These are phyloP conservation scores for Torulaspora indica DNA, from an alignment of 805 yeast genomes.

Conservation along the genomic window DNA sequence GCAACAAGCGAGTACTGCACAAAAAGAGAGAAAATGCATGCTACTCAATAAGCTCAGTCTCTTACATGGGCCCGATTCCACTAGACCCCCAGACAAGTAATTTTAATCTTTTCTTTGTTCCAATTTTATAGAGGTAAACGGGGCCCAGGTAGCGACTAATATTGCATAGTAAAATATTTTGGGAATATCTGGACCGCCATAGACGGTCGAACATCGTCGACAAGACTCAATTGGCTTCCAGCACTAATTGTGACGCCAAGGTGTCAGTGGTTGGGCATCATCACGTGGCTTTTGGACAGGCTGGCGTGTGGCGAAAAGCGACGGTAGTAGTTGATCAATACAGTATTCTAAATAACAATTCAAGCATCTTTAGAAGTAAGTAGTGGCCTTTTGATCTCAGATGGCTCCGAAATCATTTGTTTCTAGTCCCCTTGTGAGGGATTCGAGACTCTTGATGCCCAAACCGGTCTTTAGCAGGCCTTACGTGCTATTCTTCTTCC, in stretches of 20 bases:
- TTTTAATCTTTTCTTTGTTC: neutral
- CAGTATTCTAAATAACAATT: neutral
- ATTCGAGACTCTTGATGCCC: conserved; percentile 71
- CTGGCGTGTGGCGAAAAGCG: conserved; percentile 7
- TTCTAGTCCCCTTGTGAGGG: conserved; percentile 64
- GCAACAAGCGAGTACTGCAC: neutral
- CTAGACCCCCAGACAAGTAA: neutral
- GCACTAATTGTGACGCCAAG: too few relatives aligned
- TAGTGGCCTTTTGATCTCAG: conserved; percentile 3
- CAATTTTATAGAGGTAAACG: neutral
- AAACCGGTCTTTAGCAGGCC: conserved; percentile 58
- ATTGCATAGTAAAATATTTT: too few relatives aligned
- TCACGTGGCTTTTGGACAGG: neutral
- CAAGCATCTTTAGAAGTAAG: neutral
- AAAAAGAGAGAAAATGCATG: conserved; percentile 2
- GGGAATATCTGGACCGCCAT: too few relatives aligned
- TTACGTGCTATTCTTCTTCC: conserved; percentile 76
- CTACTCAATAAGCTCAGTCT: conserved; percentile 1
- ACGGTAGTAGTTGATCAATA: neutral
- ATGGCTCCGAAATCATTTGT: conserved; percentile 43
- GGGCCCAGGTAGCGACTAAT: neutral
- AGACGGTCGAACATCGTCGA: too few relatives aligned
- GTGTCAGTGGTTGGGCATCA: conserved; percentile 3
- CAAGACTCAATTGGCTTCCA: too few relatives aligned
- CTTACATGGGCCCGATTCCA: neutral